phyloP scores from a whole-genome alignment of 768 basidiomycete genomes.

The Tricholoma hemisulphureum region DNA sequence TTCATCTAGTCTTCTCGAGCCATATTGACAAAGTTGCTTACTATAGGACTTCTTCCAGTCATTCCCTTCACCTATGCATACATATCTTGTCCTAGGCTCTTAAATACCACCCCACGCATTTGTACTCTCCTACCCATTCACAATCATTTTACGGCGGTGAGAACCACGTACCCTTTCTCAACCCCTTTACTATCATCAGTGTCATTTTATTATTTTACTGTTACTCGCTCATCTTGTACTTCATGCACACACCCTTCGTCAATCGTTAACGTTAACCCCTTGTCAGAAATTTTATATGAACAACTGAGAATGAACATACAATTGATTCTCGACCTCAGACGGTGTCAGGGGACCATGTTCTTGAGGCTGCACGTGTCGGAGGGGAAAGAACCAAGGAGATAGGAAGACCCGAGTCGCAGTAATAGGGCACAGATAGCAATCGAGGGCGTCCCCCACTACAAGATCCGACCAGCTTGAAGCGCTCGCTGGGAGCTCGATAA shows the following conservation, averaged over 20 bases:
- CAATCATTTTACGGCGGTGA: background rate
- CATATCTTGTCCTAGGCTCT: background rate
- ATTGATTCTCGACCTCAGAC: background rate
- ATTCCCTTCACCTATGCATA: constrained; percentile 3
- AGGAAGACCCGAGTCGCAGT: background rate
- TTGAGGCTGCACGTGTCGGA: background rate
- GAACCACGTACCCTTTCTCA: background rate
- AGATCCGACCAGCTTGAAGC: background rate
- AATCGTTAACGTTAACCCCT: background rate
- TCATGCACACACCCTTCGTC: background rate
- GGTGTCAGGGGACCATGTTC: background rate
- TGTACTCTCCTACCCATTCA: background rate
- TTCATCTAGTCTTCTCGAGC: background rate
- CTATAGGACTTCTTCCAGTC: constrained; percentile 4
- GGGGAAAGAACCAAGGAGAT: background rate
- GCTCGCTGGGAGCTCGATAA: background rate
- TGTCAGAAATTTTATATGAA: background rate
- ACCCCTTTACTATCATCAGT: background rate
- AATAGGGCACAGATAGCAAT: background rate
- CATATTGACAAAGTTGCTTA: background rate
- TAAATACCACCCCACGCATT: background rate
- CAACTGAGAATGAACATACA: background rate
- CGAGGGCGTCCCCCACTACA: background rate
- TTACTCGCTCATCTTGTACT: background rate
- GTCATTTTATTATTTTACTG: background rate